These are phyloP conservation scores for Rhodocollybia butyracea DNA, from an alignment of 768 basidiomycete genomes.

Conservation along the genomic window DNA sequence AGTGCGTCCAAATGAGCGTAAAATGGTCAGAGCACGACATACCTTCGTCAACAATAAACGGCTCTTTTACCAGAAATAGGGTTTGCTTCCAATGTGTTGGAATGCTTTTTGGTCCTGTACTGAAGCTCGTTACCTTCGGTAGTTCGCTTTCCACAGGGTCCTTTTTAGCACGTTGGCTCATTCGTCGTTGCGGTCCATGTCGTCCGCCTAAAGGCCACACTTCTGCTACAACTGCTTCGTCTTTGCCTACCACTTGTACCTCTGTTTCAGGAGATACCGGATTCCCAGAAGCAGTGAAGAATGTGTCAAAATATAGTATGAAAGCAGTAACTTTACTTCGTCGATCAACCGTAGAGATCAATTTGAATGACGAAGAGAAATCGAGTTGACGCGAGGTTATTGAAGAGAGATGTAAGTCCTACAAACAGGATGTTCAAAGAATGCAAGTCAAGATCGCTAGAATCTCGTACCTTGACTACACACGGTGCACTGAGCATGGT, in stretches of 20 bases:
- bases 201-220: constrained; percentile 78
- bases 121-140: constrained; percentile 63
- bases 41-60: constrained; percentile 77
- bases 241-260: constrained; percentile 54
- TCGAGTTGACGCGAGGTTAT: constrained; percentile 48
- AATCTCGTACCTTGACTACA: constrained; percentile 76
- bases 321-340: constrained; percentile 72
- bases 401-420: constrained; percentile 4
- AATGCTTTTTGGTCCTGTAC: constrained; percentile 83
- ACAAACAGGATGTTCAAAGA: not conserved
- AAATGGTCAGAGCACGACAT: constrained; percentile 15
- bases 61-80: constrained; percentile 78
- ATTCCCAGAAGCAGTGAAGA: constrained; percentile 66
- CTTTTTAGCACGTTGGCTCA: constrained; percentile 34
- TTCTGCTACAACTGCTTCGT: constrained; percentile 67
- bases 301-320: constrained; percentile 93
- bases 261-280: constrained; percentile 48
- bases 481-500: constrained; percentile 62
- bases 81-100: constrained; percentile 99
- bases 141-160: constrained; percentile 5
- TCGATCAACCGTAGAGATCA: constrained; percentile 60
- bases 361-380: constrained; percentile 73
- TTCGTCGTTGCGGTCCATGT: constrained; percentile 53
- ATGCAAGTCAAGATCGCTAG: too few relatives aligned
- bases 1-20: not conserved